Percentiles rank a stretch among this genome's conserved stretches.
Evolutionary conservation across 805 yeast genomes (phyloP).

Genomic region (Yamadazyma ubonensis): DNA sequence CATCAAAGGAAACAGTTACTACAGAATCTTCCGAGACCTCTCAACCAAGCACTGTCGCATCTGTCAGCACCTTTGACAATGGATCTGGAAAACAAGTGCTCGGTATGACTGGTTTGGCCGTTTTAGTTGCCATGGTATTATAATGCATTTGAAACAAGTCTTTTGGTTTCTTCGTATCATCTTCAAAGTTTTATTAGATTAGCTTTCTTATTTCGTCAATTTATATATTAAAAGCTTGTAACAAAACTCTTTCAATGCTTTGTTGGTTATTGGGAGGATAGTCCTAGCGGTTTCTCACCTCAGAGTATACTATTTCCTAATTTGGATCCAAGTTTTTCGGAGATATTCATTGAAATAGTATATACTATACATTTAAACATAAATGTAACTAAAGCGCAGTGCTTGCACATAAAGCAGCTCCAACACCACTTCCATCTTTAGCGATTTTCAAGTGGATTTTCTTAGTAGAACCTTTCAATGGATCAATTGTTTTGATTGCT

Average conservation of each 20-base stretch:
- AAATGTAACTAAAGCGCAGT: conserved; percentile 15
- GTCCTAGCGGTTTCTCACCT: too few species aligned
- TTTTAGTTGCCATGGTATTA: conserved; percentile 10
- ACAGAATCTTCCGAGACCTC: neutral
- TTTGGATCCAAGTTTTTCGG: too few species aligned
- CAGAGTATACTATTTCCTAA: too few species aligned
- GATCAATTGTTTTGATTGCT: conserved; percentile 66
- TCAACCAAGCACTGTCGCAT: conserved; percentile 7
- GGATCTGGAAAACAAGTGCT: conserved; percentile 11
- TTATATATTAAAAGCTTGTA: too few species aligned
- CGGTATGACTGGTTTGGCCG: conserved; percentile 14
- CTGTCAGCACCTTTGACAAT: conserved; percentile 11
- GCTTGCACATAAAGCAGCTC: conserved; percentile 91
- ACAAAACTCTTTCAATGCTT: too few species aligned
- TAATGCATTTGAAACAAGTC: neutral
- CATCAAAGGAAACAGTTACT: neutral
- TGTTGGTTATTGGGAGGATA: too few species aligned
- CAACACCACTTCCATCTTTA: conserved; percentile 95
- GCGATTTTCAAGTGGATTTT: conserved; percentile 77
- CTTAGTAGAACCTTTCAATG: conserved; percentile 74
- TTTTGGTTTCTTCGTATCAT: neutral
- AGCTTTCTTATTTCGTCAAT: neutral
- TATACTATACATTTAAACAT: neutral
- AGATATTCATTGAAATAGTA: neutral
- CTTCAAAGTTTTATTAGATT: neutral